Evolutionary conservation across 257 asterid genomes (phyloP), one percentile per base, ranked within the genome.

Genomic region (Solanum okadae): DNA sequence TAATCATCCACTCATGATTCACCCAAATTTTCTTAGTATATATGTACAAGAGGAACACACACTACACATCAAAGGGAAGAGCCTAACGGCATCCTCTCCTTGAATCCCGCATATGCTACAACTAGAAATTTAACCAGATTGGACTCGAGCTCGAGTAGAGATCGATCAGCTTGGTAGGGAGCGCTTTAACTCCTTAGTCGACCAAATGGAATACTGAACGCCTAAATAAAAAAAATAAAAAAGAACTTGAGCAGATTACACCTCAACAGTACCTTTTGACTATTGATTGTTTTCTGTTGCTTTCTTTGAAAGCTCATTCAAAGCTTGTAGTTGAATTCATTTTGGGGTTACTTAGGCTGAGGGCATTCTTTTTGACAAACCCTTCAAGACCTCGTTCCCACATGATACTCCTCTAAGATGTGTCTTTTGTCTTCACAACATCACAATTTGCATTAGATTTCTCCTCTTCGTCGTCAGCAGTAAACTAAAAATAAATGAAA

Each of bases 301-400:
- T 83, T 67, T 81, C 76, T 89, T 42, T 70, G 88, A 73, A 86
- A 73, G 88, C 89, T 88, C 91, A 83, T 90, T 86, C 81, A 90
- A 82, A 85, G 91, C 93, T 91, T 18, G 86, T 70, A 91, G 88
- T 84, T 86, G 92, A 89, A 89, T 84, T 71, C 90, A 91, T 89
- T 87, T 87, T 6, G 65, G 93, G 96, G 92, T 93, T 90, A 92
- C 93, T 92, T 90, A 56, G 96, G 95, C 91, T 91, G 90, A 90
- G 96, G 95, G 95, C 92, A 90, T 89, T 89, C 90, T 91, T 93
- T 88, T 91, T 91, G 90, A 86, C 91, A 92, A 93, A 93, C 98
- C 90, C 97, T 92, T 91, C 88, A 88, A 93, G 85, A 93, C 91
- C 98, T 93, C 88, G 87, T 89, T 92, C 95, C 95, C 96, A 49